Conservation (phyloP, 1,284 basidiomycete species). For the Coniferiporia weirii region DNA sequence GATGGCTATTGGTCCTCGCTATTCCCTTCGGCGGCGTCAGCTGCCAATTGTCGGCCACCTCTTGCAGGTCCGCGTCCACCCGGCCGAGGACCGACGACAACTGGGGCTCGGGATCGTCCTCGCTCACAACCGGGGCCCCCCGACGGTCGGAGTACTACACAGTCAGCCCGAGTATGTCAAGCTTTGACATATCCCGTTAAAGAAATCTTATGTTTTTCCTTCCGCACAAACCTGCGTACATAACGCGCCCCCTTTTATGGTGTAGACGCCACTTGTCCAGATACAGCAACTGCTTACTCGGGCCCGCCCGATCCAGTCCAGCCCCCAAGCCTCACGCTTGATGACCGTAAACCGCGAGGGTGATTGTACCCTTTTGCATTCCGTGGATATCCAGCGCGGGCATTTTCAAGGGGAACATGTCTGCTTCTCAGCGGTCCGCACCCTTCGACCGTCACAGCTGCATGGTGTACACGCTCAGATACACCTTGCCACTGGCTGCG, state of each 20-base stretch:
- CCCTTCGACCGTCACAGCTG: constrained; percentile 11
- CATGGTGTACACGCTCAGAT: constrained; percentile 13
- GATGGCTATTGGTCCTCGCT: too few species aligned
- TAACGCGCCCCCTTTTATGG: background rate
- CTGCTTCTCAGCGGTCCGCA: background rate
- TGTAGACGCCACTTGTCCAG: background rate
- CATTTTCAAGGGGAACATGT: background rate
- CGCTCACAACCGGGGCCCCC: too few species aligned
- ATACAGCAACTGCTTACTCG: background rate
- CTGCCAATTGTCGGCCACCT: too few species aligned
- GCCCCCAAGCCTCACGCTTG: constrained; percentile 8
- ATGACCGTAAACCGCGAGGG: constrained; percentile 14
- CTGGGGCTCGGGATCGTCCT: too few species aligned
- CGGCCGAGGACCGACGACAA: too few species aligned
- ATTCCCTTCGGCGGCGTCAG: too few species aligned
- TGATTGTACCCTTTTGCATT: constrained; percentile 1
- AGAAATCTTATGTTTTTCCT: background rate
- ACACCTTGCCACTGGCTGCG: constrained; percentile 2
- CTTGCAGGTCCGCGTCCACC: too few species aligned
- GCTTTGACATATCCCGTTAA: too few species aligned
- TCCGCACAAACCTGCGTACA: background rate
- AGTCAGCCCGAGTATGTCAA: background rate
- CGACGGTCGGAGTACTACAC: too few species aligned
- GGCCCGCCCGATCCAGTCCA: background rate
- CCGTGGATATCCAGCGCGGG: background rate